Evolutionary conservation across 345 rosid species (phyloP).

Genomic region (Ceriops zippeliana): DNA sequence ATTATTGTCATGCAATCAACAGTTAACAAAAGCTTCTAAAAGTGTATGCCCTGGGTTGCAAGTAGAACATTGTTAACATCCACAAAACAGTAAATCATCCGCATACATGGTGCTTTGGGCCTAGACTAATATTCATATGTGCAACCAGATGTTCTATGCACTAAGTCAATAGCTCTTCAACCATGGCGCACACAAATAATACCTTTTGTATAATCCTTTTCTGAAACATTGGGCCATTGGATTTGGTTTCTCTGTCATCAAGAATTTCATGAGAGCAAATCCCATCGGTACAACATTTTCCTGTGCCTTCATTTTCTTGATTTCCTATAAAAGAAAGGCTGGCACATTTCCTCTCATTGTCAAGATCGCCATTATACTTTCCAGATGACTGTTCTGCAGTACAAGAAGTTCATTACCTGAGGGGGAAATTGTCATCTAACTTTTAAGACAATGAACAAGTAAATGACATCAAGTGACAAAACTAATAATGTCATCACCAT

Average conservation of each 20-base stretch:
- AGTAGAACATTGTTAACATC: constrained; percentile 2
- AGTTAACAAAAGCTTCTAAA: too few species aligned
- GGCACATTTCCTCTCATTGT: constrained; percentile 29
- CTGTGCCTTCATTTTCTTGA: constrained; percentile 38
- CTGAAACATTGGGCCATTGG: constrained; percentile 24
- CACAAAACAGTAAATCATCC: constrained; percentile 8
- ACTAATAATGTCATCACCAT: too few species aligned
- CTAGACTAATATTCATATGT: constrained; percentile 5
- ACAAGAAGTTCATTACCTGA: constrained; percentile 25
- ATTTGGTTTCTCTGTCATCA: constrained; percentile 44
- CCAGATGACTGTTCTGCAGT: constrained; percentile 41
- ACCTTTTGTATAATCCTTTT: constrained; percentile 79
- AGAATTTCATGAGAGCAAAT: constrained; percentile 94
- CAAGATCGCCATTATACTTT: constrained; percentile 32
- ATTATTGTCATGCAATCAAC: too few species aligned
- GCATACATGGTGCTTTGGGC: constrained; percentile 5
- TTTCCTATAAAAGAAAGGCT: constrained; percentile 30
- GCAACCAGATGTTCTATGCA: constrained; percentile 9
- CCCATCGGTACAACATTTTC: constrained; percentile 45
- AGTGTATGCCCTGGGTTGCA: too few species aligned
- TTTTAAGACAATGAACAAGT: too few species aligned
- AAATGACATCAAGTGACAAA: neutral
- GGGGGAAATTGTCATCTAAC: constrained; percentile 1
- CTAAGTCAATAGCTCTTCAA: neutral
- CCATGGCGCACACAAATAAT: neutral